These are phyloP conservation scores for Coffea canephora DNA, from an alignment of 257 asterid genomes.

Conservation along the genomic window DNA sequence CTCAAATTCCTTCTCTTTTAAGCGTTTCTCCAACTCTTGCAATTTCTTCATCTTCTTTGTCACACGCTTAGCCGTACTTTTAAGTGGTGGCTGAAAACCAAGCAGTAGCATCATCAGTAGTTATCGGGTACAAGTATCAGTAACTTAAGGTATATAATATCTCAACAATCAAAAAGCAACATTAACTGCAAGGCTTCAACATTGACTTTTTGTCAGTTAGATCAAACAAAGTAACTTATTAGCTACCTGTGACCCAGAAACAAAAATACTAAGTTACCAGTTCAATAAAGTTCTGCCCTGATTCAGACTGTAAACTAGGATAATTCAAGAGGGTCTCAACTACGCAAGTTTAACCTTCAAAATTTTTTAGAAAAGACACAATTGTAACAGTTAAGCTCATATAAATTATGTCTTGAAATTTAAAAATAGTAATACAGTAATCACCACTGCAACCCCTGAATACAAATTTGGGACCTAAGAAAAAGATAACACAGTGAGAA, in stretches of 20 bases:
- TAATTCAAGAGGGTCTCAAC: background rate
- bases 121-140: background rate
- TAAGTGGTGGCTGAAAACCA: constrained; percentile 32
- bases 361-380: too few species aligned
- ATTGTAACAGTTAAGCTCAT: too few species aligned
- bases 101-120: background rate
- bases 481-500: too few species aligned
- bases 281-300: background rate
- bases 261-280: background rate
- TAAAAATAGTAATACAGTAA: too few species aligned
- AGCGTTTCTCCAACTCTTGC: constrained; percentile 57
- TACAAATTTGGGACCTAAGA: too few species aligned
- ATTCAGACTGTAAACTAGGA: background rate
- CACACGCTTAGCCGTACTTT: constrained; percentile 40
- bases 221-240: too few species aligned
- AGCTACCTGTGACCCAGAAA: too few species aligned
- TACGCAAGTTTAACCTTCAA: too few species aligned
- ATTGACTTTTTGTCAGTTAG: too few species aligned
- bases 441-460: too few species aligned
- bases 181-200: background rate
- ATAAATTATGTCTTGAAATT: too few species aligned
- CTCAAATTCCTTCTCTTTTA: constrained; percentile 80
- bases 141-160: background rate
- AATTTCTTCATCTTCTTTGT: constrained; percentile 72
- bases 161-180: background rate